Conservation (phyloP, 257 asterid species). For the Solanum medicagineum region DNA sequence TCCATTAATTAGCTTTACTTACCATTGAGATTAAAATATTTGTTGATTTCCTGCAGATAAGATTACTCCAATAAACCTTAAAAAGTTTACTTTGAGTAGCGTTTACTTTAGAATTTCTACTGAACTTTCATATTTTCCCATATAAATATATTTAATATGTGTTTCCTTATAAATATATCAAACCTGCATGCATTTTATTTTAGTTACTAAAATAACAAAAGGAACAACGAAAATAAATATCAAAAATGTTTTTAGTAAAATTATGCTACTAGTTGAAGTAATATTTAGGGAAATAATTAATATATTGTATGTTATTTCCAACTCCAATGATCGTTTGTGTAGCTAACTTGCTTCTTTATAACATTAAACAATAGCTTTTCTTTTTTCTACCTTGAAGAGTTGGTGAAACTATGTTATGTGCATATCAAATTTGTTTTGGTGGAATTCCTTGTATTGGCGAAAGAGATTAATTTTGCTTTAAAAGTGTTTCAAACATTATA, state of each 20-base stretch:
- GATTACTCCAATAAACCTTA: background rate
- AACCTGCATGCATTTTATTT: background rate
- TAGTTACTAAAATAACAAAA: background rate
- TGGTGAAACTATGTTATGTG: background rate
- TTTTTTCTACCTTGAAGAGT: background rate
- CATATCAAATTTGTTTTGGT: background rate
- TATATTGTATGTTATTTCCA: background rate
- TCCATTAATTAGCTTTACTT: background rate
- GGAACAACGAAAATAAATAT: background rate
- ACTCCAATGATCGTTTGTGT: background rate
- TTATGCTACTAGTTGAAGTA: background rate
- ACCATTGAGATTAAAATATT: background rate
- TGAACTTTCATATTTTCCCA: background rate
- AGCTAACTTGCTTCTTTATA: too few species aligned
- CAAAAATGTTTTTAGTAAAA: too few species aligned
- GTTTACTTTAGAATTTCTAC: background rate
- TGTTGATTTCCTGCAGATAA: too few species aligned
- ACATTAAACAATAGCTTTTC: too few species aligned
- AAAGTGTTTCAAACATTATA: background rate
- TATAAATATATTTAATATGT: too few species aligned
- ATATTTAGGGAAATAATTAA: too few species aligned
- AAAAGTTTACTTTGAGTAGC: background rate
- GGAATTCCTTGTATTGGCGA: background rate
- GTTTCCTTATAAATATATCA: background rate
- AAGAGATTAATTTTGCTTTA: background rate